Evolutionary conservation across 2,329 filamentous ascomycete species (phyloP), one percentile per base, ranked within the genome.

Genomic region (Furcasterigmium furcatum): DNA sequence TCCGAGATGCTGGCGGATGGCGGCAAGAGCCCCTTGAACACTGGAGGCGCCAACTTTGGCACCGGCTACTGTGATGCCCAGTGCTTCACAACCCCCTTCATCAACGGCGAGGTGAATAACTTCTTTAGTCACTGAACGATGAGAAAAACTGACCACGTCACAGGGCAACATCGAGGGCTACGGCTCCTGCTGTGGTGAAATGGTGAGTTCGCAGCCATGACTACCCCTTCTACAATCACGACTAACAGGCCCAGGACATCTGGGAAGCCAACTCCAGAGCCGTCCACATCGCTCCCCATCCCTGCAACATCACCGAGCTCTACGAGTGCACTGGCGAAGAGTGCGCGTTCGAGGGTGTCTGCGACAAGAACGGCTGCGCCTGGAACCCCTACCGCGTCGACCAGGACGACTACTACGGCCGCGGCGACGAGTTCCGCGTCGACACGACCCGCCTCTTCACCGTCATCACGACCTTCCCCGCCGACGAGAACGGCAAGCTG

Each of bases 51-150:
- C 3, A 67, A 71, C 43, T 81, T 80, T 49, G 82, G 82, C 34
- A 80, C 77, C 2, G 82, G 82, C 5, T 85, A 85, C 64, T 85
- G 82, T 44, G 79, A 82, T 55, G 73, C 79, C 1, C 79, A 82
- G 59, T 82, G 79, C 57, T 71, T 67, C 32, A 77, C 77, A 43
- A 59, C 59, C 1, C 61, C 62, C 0, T 79, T 79, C 50, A 76
- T 78, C 54, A 72, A 72, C 48, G 76, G 76, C 25, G 56, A 69
- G 52, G 73, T 73, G n/a, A 12, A 13, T 38, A 13, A n/a, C 14
- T 27, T 27, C 7, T n/a, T n/a, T n/a, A n/a, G n/a, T n/a, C 27
- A 9, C n/a, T 14, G 9, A 12, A 32, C 9, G 18, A n/a, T 18
- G 19, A 3, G 44, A 19, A 41, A 38, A 41, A 35, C 30, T 36